These are phyloP conservation scores for Phymatotrichopsis omnivora DNA, from an alignment of 2,329 filamentous ascomycete genomes.

Conservation along the genomic window DNA sequence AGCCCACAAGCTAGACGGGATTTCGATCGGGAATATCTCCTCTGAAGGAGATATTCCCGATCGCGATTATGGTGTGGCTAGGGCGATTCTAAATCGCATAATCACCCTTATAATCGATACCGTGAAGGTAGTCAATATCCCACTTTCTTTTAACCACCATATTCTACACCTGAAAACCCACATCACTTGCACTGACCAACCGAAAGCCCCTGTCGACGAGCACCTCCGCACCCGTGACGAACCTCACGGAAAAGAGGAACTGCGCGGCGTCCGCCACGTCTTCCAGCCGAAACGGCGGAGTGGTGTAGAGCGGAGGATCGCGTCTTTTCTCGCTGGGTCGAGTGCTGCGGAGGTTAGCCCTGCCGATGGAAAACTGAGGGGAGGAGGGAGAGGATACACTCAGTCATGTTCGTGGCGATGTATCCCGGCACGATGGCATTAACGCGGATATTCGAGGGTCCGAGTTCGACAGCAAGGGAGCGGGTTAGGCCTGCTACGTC, in stretches of 20 bases:
- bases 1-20: too few species aligned
- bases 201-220: neutral
- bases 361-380: too few species aligned
- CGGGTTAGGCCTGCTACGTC: slow-evolving; percentile 55
- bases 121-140: too few species aligned
- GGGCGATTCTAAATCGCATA: too few species aligned
- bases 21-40: too few species aligned
- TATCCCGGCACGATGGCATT: slow-evolving; percentile 79
- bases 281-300: too few species aligned
- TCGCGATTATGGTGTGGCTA: too few species aligned
- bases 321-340: too few species aligned
- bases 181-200: neutral
- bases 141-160: neutral
- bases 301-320: too few species aligned
- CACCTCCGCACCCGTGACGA: neutral
- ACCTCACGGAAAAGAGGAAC: slow-evolving; percentile 16
- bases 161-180: neutral
- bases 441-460: slow-evolving; percentile 54
- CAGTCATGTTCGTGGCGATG: slow-evolving; percentile 70
- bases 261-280: slow-evolving; percentile 12
- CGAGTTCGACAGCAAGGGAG: slow-evolving; percentile 54
- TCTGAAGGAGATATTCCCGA: too few species aligned
- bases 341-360: too few species aligned
- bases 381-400: slow-evolving; percentile 47
- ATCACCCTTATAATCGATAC: too few species aligned